These are phyloP conservation scores for Cytospora leucostoma DNA, from an alignment of 2,329 filamentous ascomycete genomes.

Conservation along the genomic window DNA sequence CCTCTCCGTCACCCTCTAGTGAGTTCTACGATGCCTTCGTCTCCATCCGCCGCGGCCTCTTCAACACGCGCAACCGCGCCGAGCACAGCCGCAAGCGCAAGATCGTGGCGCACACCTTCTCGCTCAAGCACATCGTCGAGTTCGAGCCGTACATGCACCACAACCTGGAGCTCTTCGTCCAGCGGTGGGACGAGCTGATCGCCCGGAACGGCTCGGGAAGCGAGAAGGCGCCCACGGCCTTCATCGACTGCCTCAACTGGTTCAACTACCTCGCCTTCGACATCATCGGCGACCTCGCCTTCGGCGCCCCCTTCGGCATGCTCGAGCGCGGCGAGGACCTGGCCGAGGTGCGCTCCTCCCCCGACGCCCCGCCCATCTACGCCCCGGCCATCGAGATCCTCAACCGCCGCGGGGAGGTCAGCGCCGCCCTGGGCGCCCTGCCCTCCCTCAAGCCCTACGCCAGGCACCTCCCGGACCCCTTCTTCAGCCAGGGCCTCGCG, in stretches of 20 bases:
- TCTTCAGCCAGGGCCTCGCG: constrained; percentile 73
- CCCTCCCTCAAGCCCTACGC: constrained; percentile 78
- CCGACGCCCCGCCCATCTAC: constrained; percentile 64
- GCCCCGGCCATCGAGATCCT: constrained; percentile 83
- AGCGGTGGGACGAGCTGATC: constrained; percentile 69
- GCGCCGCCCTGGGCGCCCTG: constrained; percentile 73
- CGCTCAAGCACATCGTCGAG: constrained; percentile 74
- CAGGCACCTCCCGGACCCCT: constrained; percentile 76
- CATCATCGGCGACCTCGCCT: constrained; percentile 61
- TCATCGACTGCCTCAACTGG: constrained; percentile 76
- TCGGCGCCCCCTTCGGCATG: constrained; percentile 83
- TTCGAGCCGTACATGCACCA: constrained; percentile 87
- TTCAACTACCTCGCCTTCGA: constrained; percentile 68
- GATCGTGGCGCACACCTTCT: constrained; percentile 84
- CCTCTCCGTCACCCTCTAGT: constrained; percentile 42
- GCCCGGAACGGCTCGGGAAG: constrained; percentile 40
- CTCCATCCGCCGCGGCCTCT: constrained; percentile 79
- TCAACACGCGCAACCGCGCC: constrained; percentile 81
- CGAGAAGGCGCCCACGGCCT: constrained; percentile 52
- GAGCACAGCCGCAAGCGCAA: constrained; percentile 91
- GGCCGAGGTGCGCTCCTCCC: constrained; percentile 68
- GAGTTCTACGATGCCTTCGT: constrained; percentile 93
- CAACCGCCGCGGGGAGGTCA: constrained; percentile 86
- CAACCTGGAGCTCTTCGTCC: constrained; percentile 74
- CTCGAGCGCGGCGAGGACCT: constrained; percentile 73